A percentile compares a stretch with the other conserved stretches of the same genome.
Conservation (phyloP, 83 land plant species). For the Diphasiastrum complanatum region DNA sequence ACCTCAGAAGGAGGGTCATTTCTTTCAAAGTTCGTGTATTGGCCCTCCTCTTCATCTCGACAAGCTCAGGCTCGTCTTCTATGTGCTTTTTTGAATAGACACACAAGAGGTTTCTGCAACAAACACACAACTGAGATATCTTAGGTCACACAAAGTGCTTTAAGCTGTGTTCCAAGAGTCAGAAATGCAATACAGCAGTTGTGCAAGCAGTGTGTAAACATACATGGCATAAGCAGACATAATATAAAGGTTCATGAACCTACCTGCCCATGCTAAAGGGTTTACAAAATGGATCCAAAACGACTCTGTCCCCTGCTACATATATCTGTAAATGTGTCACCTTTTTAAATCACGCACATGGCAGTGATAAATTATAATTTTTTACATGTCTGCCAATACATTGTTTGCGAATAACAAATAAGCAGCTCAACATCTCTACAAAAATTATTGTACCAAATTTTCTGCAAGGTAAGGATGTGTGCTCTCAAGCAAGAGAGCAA, state of each 20-base stretch:
- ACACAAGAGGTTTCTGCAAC: slow-evolving; percentile 80
- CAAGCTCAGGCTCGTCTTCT: slow-evolving; percentile 72
- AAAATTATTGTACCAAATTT: slow-evolving; percentile 46
- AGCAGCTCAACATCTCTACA: neutral
- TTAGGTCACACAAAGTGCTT: neutral
- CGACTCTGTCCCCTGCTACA: slow-evolving; percentile 92
- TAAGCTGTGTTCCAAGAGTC: too few species aligned
- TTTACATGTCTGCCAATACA: neutral
- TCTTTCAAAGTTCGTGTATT: slow-evolving; percentile 77
- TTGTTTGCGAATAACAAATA: neutral
- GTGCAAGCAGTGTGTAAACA: neutral
- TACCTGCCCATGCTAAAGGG: slow-evolving; percentile 99
- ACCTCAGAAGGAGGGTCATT: slow-evolving; percentile 80
- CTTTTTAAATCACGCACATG: too few species aligned
- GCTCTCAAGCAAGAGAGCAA: slow-evolving; percentile 70
- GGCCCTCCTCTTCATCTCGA: slow-evolving; percentile 76
- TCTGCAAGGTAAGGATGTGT: slow-evolving; percentile 67
- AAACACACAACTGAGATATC: neutral
- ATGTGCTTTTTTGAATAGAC: slow-evolving; percentile 97
- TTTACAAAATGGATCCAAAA: slow-evolving; percentile 93
- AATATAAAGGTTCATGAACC: slow-evolving; percentile 4
- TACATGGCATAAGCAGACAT: neutral
- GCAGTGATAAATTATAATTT: neutral
- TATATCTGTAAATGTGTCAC: slow-evolving; percentile 57
- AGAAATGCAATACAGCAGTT: neutral